Percentiles rank a stretch among this genome's conserved stretches.
Evolutionary conservation across 495 filamentous ascomycete species (phyloP).

Genomic region (Umbilicaria muhlenbergii): DNA sequence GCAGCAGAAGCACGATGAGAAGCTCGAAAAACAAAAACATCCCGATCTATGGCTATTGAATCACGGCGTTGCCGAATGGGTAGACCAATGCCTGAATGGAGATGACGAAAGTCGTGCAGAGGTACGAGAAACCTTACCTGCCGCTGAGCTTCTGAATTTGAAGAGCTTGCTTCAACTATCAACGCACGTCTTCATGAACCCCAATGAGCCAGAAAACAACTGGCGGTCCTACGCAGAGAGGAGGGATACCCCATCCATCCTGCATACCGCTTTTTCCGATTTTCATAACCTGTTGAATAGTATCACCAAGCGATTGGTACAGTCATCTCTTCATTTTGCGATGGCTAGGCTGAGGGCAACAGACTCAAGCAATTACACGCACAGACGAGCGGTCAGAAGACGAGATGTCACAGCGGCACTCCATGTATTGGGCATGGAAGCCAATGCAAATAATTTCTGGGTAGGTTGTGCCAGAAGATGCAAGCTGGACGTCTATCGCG

Average conservation of each 20-base stretch:
- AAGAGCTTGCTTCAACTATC: slow-evolving; percentile 50
- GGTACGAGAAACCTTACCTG: slow-evolving; percentile 24
- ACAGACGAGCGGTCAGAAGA: slow-evolving; percentile 25
- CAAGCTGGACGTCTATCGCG: slow-evolving; percentile 38
- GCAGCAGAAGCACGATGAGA: slow-evolving; percentile 40
- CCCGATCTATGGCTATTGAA: slow-evolving; percentile 41
- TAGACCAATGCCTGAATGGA: slow-evolving; percentile 19
- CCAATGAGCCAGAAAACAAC: slow-evolving; percentile 41
- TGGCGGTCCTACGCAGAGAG: slow-evolving; percentile 38
- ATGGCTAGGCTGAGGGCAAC: slow-evolving; percentile 36
- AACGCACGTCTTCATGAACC: slow-evolving; percentile 65
- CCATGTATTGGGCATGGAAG: slow-evolving; percentile 33
- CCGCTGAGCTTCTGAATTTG: slow-evolving; percentile 41
- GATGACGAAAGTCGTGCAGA: slow-evolving; percentile 17
- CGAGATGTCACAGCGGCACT: slow-evolving; percentile 53
- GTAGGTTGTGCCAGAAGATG: slow-evolving; percentile 40
- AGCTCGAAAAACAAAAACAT: slow-evolving; percentile 36
- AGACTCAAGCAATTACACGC: slow-evolving; percentile 18
- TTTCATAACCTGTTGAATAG: slow-evolving; percentile 52
- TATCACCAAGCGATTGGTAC: slow-evolving; percentile 52
- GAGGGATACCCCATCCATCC: slow-evolving; percentile 45
- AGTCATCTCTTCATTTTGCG: slow-evolving; percentile 49
- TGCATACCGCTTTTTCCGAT: slow-evolving; percentile 51
- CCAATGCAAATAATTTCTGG: slow-evolving; percentile 38
- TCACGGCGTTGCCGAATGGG: slow-evolving; percentile 21